Evolutionary conservation across 257 asterid species (phyloP), one percentile per base, ranked within the genome.

Genomic region (Scutellaria barbata): DNA sequence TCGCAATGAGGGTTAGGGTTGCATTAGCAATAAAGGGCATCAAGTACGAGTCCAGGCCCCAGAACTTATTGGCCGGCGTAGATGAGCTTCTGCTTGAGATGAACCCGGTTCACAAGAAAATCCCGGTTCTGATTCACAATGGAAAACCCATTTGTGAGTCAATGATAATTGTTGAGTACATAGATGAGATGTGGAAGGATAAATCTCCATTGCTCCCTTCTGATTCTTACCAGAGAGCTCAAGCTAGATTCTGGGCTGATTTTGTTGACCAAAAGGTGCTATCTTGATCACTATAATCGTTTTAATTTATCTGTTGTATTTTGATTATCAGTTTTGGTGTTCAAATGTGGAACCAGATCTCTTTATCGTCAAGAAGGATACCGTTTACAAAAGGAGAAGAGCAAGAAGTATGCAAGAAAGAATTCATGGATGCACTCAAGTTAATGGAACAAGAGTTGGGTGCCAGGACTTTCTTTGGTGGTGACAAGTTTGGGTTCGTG

Each of bases 191-290:
- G 33, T 53, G 59, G 59, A 53, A 53, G 11, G 33, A 8, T 8
- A 53, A 17, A 11, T 55, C 61, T 9, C 61, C 61, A 20, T 30
- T 55, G 40, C 6, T 55, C 40, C 62, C 62, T 10, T 30, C 40
- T 1, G 9, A 56, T 56, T 18, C 62, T 56, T 56, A 56, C 62
- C 41, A 56, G 62, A 56, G 62, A 56, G 62, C 62, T 10, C 62
- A 56, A 12, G 62, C 62, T 2, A 8, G 61, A 6, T 66, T 66
- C 33, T 66, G 72, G 72, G 61, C 17, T 5, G 61, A 66, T 37
- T 66, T 14, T 20, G 43, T 66, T 13, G 61, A 50, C 51, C 48
- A 66, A 16, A 66, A 50, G 72, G 72, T 66, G 3, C 54, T 4
- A 47, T 46, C 51, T 46, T 22, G 25, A 22, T 46, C 10, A 5